Percentiles rank a stretch among this genome's conserved stretches.
phyloP scores from a whole-genome alignment of 116 monocot genomes.

The Trichopus zeylanicus region DNA sequence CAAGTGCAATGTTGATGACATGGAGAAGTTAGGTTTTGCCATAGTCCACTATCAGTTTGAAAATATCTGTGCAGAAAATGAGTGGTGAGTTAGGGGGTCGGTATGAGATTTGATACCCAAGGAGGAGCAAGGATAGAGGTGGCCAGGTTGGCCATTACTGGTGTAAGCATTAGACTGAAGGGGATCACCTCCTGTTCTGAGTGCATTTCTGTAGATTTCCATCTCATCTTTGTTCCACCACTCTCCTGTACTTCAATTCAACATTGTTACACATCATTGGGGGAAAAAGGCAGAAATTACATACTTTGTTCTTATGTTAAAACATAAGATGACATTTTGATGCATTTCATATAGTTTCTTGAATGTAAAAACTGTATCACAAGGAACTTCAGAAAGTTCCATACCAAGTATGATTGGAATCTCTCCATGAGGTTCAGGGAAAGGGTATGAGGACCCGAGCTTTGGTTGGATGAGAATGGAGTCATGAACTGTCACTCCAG shows the following conservation, averaged over 20 bases:
- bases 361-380: too few relatives aligned
- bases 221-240: constrained; percentile 4
- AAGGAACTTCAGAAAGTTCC: background rate
- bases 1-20: constrained; percentile 24
- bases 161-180: constrained; percentile 5
- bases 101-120: background rate
- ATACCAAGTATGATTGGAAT: constrained; percentile 11
- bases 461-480: background rate
- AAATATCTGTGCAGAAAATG: background rate
- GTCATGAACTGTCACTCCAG: constrained; percentile 2
- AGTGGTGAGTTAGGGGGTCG: background rate
- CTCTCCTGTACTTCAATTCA: background rate
- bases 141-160: constrained; percentile 6
- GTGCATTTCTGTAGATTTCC: background rate
- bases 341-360: too few relatives aligned
- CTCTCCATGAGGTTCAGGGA: constrained; percentile 1
- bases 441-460: background rate
- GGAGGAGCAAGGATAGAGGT: constrained; percentile 2
- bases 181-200: constrained; percentile 4
- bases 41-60: constrained; percentile 13
- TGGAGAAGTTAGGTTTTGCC: constrained; percentile 30
- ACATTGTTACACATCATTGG: too few relatives aligned
- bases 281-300: too few relatives aligned
- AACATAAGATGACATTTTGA: too few relatives aligned
- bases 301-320: too few relatives aligned